Evolutionary conservation across 2,329 filamentous ascomycete genomes (phyloP), one percentile per base, ranked within the genome.

Genomic region (Eutypella sp.): DNA sequence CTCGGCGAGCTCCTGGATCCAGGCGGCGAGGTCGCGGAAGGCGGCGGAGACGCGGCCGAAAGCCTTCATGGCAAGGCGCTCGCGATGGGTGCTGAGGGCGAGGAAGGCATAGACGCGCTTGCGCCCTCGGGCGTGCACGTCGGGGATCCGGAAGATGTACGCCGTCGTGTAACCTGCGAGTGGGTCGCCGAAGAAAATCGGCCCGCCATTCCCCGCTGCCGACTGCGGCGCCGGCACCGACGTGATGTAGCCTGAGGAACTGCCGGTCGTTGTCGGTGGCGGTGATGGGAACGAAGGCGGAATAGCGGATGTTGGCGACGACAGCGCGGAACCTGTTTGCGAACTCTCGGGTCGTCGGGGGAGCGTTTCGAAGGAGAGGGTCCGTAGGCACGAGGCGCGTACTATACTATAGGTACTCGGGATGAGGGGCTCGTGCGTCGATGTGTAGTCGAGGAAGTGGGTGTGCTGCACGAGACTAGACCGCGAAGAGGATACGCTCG

Each of bases 91-190:
- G 60, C 75, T 82, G 40, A 85, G 73, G 2, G 81, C 81, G 47
- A 86, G 64, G 48, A 86, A 80, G 10, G 82, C 82, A 57, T 86
- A 86, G 11, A 85, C 78, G n/a, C 82, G 76, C 63, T 83, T 82
- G 54, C 84, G 79, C 4, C 82, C 82, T 11, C 82, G 78, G 13
- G 82, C 82, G 51, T 84, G 81, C 29, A 84, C 71, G 58, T 86
- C 82, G 6, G 82, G 78, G 36, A 86, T 82, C 22, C 82, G 81
- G 58, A 86, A 86, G 52, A 85, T 82, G 62, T 84, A 85, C 13
- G 82, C 82, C 0, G 82, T 86, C 0, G 82, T 86, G 63, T 84
- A 85, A 24, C 82, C 82, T 1, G 81, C 76, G 1, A 76, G 61
- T 1, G 79, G 73, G 56, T 86, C 82, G 24, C 82, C 82, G 48